phyloP scores from a whole-genome alignment of 805 yeast genomes.

The Phaffomyces antillensis region DNA sequence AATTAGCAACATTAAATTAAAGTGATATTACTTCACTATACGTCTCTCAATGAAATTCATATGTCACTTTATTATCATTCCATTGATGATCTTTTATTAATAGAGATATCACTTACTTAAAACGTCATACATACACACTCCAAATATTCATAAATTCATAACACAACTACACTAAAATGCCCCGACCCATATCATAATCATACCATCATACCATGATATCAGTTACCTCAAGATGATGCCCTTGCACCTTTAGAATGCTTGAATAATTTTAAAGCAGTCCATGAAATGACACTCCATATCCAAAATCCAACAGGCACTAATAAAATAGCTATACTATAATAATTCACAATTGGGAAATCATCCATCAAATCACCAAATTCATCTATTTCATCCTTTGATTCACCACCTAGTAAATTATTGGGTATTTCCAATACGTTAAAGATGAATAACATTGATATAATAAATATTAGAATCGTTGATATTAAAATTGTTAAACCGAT shows the following conservation, averaged over 20 bases:
- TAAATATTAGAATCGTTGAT: slow-evolving; percentile 8
- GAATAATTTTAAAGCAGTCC: slow-evolving; percentile 78
- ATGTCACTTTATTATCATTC: no score
- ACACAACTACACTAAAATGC: no score
- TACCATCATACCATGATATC: no score
- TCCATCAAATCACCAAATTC: slow-evolving; percentile 13
- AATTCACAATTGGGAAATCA: slow-evolving; percentile 32
- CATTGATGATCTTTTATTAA: no score
- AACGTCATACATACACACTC: no score
- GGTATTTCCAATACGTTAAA: slow-evolving; percentile 10
- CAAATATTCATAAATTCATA: no score
- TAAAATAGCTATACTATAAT: slow-evolving; percentile 29
- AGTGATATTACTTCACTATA: no score
- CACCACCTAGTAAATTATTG: slow-evolving; percentile 1
- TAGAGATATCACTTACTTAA: no score
- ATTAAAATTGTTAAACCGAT: slow-evolving; percentile 10
- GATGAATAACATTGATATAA: slow-evolving; percentile 6
- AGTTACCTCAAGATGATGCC: not conserved
- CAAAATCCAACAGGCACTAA: slow-evolving; percentile 35
- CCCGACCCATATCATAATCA: no score
- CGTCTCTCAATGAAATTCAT: no score
- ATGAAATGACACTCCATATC: slow-evolving; percentile 68
- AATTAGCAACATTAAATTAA: no score
- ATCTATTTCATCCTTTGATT: not conserved
- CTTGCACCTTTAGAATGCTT: slow-evolving; percentile 67